Percentiles rank a stretch among this genome's conserved stretches.
Evolutionary conservation across 2,329 filamentous ascomycete species (phyloP).

Genomic region (Nigrospora sphaerica): DNA sequence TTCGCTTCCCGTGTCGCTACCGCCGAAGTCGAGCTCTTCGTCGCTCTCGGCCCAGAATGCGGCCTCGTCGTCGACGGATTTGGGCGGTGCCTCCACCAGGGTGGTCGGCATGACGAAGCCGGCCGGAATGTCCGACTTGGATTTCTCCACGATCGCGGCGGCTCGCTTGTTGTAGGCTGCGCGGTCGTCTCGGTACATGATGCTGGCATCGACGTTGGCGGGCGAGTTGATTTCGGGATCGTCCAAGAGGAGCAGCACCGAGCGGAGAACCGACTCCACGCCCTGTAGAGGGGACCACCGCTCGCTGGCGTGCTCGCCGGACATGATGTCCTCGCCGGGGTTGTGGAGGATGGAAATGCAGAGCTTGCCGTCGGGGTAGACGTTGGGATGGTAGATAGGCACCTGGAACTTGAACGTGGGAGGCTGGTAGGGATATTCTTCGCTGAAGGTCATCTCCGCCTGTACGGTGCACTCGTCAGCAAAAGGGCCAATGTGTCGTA

Average conservation of each 20-base stretch:
- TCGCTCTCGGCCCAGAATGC: conserved; percentile 78
- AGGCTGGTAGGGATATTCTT: conserved; percentile 83
- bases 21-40: conserved; percentile 71
- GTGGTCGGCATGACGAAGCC: conserved; percentile 79
- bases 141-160: conserved; percentile 60
- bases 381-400: conserved; percentile 85
- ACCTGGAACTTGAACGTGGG: conserved; percentile 79
- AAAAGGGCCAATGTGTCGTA: neutral
- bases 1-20: conserved; percentile 58
- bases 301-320: conserved; percentile 82
- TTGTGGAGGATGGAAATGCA: conserved; percentile 96
- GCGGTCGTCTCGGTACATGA: conserved; percentile 72
- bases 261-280: conserved; percentile 90
- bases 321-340: conserved; percentile 87
- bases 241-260: conserved; percentile 84
- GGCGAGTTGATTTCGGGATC: conserved; percentile 90
- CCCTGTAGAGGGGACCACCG: conserved; percentile 92
- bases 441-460: conserved; percentile 79
- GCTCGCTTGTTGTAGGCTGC: conserved; percentile 65
- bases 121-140: conserved; percentile 71
- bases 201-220: conserved; percentile 88
- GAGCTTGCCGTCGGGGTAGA: conserved; percentile 82
- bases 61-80: conserved; percentile 63
- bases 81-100: conserved; percentile 54
- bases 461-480: conserved; percentile 18